Evolutionary conservation across 441 rosid genomes (phyloP), one percentile per base, ranked within the genome.

Genomic region (Syzygium malaccense): DNA sequence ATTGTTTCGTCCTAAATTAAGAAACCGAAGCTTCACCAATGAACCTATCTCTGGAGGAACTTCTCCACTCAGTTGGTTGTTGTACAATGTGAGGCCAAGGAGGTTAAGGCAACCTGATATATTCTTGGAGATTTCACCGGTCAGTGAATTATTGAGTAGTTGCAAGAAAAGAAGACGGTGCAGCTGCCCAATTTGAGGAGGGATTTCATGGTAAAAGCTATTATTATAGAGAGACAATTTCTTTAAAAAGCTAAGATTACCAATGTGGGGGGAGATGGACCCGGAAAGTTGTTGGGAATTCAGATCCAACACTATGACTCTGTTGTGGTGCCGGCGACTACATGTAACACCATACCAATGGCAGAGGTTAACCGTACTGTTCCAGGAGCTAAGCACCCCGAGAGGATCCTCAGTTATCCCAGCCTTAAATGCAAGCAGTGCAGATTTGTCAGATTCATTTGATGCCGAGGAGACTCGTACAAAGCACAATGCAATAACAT

Each of bases 71-170:
- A 62, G 1, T 14, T 14, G 37, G 37, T 64, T 25, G 33, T 14
- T 14, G 6, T 1, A 14, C 33, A 62, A 57, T 10, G 0, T 0
- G 3, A 57, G 12, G 3, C 0, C 0, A 60, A 14, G 2, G 3
- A 28, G 68, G 33, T 28, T 30, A 28, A 62, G 28, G 7, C 64
- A 58, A 58, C 4, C 1, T 2, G 64, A 79, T 20, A 20, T 79
- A 23, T 23, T 41, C 85, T 79, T 79, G 51, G 85, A n/a, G 85
- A 79, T 79, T 41, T 45, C 17, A 12, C 54, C 30, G 0, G 30
- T 79, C 6, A 41, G 1, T 17, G 85, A 79, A 41, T 79, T 79
- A 28, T 45, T 20, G 8, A 4, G 6, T 26, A 75, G 25, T 18
- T 26, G 64, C 28, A 26, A 58, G 19, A 0, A 0, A 79, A 6